phyloP scores from a whole-genome alignment of 2,329 filamentous ascomycete genomes.

The Neofusicoccum laricinum region DNA sequence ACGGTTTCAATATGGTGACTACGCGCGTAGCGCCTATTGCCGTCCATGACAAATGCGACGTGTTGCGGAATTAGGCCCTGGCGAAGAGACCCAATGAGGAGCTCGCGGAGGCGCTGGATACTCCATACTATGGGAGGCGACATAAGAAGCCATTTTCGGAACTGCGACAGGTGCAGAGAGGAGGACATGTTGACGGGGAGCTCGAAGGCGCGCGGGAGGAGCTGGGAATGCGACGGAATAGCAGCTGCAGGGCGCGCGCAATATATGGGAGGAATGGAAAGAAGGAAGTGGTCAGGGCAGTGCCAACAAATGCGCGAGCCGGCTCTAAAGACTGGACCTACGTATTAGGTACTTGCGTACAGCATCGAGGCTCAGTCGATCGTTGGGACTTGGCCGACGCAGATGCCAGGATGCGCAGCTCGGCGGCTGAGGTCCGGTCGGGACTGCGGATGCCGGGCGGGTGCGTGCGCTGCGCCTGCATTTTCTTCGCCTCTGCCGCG shows the following conservation, averaged over 20 bases:
- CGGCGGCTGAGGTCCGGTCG: neutral
- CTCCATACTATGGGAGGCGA: conserved; percentile 91
- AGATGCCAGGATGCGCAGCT: neutral
- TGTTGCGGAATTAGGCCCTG: conserved; percentile 92
- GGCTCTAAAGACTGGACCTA: neutral
- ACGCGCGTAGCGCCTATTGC: conserved; percentile 88
- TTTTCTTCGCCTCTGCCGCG: conserved; percentile 4
- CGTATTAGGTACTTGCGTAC: conserved; percentile 3
- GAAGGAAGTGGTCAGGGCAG: neutral
- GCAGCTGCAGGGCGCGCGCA: neutral
- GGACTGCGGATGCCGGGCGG: neutral
- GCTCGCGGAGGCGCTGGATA: conserved; percentile 72
- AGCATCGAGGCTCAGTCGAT: conserved; percentile 9
- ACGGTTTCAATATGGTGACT: conserved; percentile 92
- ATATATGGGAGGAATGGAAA: neutral
- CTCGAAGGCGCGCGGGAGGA: conserved; percentile 4
- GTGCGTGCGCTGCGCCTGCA: neutral
- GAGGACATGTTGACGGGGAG: conserved; percentile 12
- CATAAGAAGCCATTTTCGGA: conserved; percentile 74
- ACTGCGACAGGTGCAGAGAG: conserved; percentile 58
- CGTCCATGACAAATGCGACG: conserved; percentile 99
- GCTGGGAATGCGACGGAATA: neutral
- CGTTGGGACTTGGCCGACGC: conserved; percentile 12
- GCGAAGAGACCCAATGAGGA: conserved; percentile 82
- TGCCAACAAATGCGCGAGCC: neutral